Evolutionary conservation across 306 rosid genomes (phyloP).

Genomic region (Sicyos edulis): DNA sequence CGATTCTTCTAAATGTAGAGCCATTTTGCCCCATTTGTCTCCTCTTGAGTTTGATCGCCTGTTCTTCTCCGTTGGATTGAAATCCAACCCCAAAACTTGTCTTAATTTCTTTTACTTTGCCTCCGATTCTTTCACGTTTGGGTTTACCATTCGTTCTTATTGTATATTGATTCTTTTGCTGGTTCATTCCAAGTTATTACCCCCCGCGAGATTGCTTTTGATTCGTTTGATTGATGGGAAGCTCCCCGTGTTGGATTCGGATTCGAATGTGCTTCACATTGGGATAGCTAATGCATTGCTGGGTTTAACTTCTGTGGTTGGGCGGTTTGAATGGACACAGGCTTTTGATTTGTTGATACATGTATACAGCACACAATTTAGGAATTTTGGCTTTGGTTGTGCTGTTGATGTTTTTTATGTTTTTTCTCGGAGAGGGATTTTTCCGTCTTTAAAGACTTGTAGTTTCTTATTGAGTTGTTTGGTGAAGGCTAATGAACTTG

Average conservation of each 20-base stretch:
- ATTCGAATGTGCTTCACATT: constrained; percentile 23
- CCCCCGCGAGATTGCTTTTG: constrained; percentile 47
- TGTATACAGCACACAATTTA: constrained; percentile 46
- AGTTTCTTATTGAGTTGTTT: constrained; percentile 47
- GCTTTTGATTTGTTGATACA: constrained; percentile 57
- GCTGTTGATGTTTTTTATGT: constrained; percentile 38
- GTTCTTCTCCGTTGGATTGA: constrained; percentile 35
- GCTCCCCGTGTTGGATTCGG: constrained; percentile 25
- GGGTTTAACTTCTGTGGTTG: constrained; percentile 23
- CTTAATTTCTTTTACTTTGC: constrained; percentile 54
- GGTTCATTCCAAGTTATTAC: constrained; percentile 31
- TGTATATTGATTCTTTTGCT: constrained; percentile 57
- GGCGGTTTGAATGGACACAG: constrained; percentile 25
- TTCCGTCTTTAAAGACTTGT: constrained; percentile 48
- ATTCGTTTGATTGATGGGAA: constrained; percentile 52
- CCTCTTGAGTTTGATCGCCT: constrained; percentile 48
- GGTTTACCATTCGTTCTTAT: constrained; percentile 52
- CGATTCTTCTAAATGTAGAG: constrained; percentile 52
- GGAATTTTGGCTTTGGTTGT: constrained; percentile 32
- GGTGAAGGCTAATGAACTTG: constrained; percentile 48
- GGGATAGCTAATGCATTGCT: constrained; percentile 41
- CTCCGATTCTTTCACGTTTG: constrained; percentile 32
- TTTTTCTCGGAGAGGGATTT: constrained; percentile 32
- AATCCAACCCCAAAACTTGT: constrained; percentile 46
- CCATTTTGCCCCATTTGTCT: constrained; percentile 42